Conservation (phyloP, 2,329 filamentous ascomycete genomes). For the Nigrospora oryzae region DNA sequence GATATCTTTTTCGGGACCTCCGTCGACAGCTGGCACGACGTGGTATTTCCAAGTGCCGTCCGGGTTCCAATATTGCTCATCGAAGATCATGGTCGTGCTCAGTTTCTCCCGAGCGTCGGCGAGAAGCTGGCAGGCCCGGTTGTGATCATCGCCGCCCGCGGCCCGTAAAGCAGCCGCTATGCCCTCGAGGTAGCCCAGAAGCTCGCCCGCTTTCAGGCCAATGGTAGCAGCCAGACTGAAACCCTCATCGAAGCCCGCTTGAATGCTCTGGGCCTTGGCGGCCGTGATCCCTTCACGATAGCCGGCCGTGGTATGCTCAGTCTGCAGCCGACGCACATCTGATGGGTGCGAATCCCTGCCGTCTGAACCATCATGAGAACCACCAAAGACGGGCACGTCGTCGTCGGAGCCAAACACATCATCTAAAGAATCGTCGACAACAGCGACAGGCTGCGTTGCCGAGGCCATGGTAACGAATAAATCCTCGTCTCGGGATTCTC, state of each 20-base stretch:
- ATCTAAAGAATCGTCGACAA: slow-evolving; percentile 5
- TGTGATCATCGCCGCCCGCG: slow-evolving; percentile 11
- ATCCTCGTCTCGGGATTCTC: slow-evolving; percentile 6
- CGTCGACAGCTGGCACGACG: slow-evolving; percentile 28
- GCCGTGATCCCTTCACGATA: slow-evolving; percentile 80
- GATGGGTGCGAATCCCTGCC: slow-evolving; percentile 30
- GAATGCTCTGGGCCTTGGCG: slow-evolving; percentile 69
- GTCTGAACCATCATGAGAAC: slow-evolving; percentile 1
- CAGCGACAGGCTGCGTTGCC: neutral
- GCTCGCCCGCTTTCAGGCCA: slow-evolving; percentile 63
- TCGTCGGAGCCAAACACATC: slow-evolving; percentile 8
- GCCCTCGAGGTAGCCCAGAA: slow-evolving; percentile 72
- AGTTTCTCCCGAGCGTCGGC: slow-evolving; percentile 50
- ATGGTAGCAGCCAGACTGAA: slow-evolving; percentile 77
- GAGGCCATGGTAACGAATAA: slow-evolving; percentile 6
- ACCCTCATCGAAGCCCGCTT: slow-evolving; percentile 86
- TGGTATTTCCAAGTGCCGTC: slow-evolving; percentile 66
- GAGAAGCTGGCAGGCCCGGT: slow-evolving; percentile 25
- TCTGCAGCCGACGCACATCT: slow-evolving; percentile 67
- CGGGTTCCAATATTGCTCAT: slow-evolving; percentile 53
- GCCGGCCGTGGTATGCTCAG: slow-evolving; percentile 73
- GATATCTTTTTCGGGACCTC: slow-evolving; percentile 17
- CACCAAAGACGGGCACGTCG: slow-evolving; percentile 2
- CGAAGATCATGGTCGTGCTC: slow-evolving; percentile 54
- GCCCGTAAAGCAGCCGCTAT: slow-evolving; percentile 41